Evolutionary conservation across 192 early-diverging fungal genomes (phyloP), one percentile per base, ranked within the genome.

Genomic region (Linderina pennispora): DNA sequence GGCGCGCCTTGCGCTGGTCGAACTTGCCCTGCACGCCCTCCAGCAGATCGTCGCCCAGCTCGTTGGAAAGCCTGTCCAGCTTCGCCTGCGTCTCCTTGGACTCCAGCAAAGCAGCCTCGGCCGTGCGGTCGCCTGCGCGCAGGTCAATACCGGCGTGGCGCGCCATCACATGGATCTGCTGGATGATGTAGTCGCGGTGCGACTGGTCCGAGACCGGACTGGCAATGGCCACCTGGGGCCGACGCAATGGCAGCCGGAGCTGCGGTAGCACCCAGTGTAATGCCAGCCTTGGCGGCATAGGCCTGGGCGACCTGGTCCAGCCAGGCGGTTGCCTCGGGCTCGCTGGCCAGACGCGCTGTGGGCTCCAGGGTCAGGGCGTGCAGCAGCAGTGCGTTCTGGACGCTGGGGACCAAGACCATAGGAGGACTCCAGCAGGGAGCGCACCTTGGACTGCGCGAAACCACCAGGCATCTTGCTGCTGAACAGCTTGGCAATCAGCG

Each of bases 381-480:
- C 45, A 92, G 68, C 9, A 92, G 50, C 21, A 78, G 78, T 50
- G 62, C 84, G 23, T 88, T 83, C 24, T 72, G 69, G 37, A n/a
- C 90, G 77, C 53, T 81, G 79, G 45, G 83, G 55, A 21, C 88
- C 88, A 14, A 92, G 65, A n/a, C 58, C 69, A 42, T 42, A 74
- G 65, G 46, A 70, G 52, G 33, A 83, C 45, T 20, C 72, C 58
- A 53, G 78, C 54, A 33, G 72, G 69, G 23, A 84, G 68, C 66
- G 88, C 80, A 50, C 80, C 58, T 80, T 77, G 10, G 80, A 79
- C 48, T 87, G 83, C 17, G 83, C 78, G 55, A 94, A 88, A 25
- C 91, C 90, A 66, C 87, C 92, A 36, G 94, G 91, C 88, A 97
- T 91, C 80, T 97, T 97, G 49, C 75, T 64, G 61, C 76, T 75